These are phyloP conservation scores for Citrus trifoliata DNA, from an alignment of 345 rosid species.

Conservation along the genomic window DNA sequence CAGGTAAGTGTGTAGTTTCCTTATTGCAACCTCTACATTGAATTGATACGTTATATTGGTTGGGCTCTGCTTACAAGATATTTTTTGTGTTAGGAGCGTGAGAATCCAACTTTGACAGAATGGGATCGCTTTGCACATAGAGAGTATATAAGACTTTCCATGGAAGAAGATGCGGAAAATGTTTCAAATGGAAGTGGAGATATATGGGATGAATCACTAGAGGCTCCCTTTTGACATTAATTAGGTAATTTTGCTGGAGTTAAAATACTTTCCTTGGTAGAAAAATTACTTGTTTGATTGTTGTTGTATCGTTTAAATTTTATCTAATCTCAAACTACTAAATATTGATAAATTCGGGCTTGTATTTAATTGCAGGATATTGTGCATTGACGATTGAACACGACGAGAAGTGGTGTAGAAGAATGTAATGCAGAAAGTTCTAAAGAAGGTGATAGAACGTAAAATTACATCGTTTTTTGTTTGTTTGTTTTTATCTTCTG, in stretches of 20 bases:
- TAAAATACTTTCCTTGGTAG: background rate
- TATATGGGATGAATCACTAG: constrained; percentile 96
- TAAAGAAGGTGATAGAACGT: background rate
- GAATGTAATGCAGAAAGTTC: background rate
- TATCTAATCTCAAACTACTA: background rate
- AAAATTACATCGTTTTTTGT: background rate
- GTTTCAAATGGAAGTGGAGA: constrained; percentile 97
- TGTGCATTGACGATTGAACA: background rate
- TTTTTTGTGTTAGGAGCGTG: constrained; percentile 62
- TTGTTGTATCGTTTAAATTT: background rate
- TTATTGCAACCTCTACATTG: background rate
- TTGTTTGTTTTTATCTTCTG: background rate
- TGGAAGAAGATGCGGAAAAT: constrained; percentile 99
- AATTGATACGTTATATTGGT: background rate
- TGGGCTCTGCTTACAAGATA: background rate
- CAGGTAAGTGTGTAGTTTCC: constrained; percentile 49
- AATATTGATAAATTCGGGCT: background rate
- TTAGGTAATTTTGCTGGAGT: constrained; percentile 17
- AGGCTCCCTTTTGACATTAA: constrained; percentile 72
- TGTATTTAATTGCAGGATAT: background rate
- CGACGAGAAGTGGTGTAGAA: background rate
- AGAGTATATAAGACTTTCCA: constrained; percentile 92
- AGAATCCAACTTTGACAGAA: constrained; percentile 90
- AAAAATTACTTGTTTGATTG: background rate
- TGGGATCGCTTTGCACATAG: constrained; percentile 99